Evolutionary conservation across 305 asterid species (phyloP), one percentile per base, ranked within the genome.

Genomic region (Fraxinus dipetala): DNA sequence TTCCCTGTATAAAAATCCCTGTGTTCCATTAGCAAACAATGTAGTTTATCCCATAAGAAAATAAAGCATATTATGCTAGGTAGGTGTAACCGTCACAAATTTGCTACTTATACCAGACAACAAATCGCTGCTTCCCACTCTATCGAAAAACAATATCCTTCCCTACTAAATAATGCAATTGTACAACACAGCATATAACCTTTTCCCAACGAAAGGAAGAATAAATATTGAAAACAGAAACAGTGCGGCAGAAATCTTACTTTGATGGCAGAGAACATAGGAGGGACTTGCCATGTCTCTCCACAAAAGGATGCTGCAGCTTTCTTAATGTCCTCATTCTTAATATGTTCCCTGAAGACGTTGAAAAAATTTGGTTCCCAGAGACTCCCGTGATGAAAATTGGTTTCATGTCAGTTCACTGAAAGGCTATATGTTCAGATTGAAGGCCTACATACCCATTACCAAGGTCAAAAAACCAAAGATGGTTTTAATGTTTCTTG

Each of bases 241-340:
- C 10, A 61, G 48, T 48, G n/a, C 24, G 30, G 40, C 11, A 31
- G 30, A 83, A 45, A 65, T 76, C 94, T 88, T 90, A 95, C 99
- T 89, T 91, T 95, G 86, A 94, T 94, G 83, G 99, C 99, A 43
- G 99, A 94, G 90, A 95, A 95, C 97, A 95, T 92, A 11, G 98
- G 98, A 76, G 99, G 99, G 72, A 95, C 97, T 92, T 93, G 99
- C 93, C 95, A 93, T 85, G 86, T 93, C 97, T 40, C 98, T 38
- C 38, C 99, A 85, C 85, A 83, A 89, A 95, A 92, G 78, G 97
- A 88, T 59, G 92, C 90, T 24, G 97, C 94, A 67, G 90, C 88
- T 90, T 95, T 95, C 90, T 91, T 90, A 87, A 95, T 87, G 84
- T 91, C 92, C 6, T 84, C 94, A 56, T 93, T 91, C 90, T 92